These are phyloP conservation scores for Amanita molliuscula DNA, from an alignment of 768 basidiomycete genomes.

Conservation along the genomic window DNA sequence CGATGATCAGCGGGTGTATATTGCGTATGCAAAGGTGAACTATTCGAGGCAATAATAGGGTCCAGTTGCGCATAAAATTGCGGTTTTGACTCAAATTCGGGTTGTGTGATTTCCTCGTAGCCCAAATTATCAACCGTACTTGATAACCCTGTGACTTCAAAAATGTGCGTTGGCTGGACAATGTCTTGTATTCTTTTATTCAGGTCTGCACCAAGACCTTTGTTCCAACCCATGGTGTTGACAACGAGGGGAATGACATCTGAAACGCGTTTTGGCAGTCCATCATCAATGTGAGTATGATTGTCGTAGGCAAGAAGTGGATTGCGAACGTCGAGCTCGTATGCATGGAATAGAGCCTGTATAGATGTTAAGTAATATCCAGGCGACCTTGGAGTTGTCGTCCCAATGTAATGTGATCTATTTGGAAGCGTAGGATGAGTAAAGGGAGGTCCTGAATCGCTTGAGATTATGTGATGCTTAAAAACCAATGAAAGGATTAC, in stretches of 20 bases:
- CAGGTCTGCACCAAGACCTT: slow-evolving; percentile 84
- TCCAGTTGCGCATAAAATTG: background rate
- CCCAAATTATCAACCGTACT: slow-evolving; percentile 13
- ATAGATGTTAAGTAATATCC: slow-evolving; percentile 66
- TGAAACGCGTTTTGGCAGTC: slow-evolving; percentile 25
- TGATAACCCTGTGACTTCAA: slow-evolving; percentile 29
- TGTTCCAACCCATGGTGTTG: slow-evolving; percentile 97
- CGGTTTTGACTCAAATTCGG: background rate
- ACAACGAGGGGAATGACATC: slow-evolving; percentile 75
- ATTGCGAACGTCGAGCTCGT: slow-evolving; percentile 58
- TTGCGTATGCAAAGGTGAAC: slow-evolving; percentile 31
- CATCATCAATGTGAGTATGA: slow-evolving; percentile 15
- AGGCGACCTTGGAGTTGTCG: slow-evolving; percentile 69
- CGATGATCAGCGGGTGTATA: slow-evolving; percentile 62
- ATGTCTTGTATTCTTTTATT: slow-evolving; percentile 58
- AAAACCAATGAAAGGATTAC: slow-evolving; percentile 23
- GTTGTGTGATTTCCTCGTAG: background rate
- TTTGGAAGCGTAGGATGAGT: slow-evolving; percentile 69
- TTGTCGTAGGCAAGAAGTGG: slow-evolving; percentile 16
- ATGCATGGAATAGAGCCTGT: slow-evolving; percentile 53
- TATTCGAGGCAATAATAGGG: slow-evolving; percentile 24
- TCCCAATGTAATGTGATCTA: slow-evolving; percentile 74
- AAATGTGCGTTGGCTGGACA: slow-evolving; percentile 50
- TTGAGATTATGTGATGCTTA: background rate
- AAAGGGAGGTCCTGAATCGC: slow-evolving; percentile 67